These are phyloP conservation scores for Clonostachys byssicola DNA, from an alignment of 2,329 filamentous ascomycete genomes.

Conservation along the genomic window DNA sequence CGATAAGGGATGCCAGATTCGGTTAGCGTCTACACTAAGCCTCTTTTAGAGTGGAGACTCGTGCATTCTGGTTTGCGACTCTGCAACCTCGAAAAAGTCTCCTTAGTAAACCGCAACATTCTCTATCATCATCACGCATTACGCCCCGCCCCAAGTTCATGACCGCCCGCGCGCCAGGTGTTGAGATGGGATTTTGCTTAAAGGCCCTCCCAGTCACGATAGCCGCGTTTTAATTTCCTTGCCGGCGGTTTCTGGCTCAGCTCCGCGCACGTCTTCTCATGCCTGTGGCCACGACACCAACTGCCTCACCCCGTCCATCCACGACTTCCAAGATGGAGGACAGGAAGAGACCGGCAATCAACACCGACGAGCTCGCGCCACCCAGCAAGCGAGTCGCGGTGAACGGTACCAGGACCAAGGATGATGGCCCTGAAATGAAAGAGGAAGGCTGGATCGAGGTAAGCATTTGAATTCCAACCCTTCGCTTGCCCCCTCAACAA, in stretches of 20 bases:
- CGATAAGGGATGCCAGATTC: slow-evolving; percentile 10
- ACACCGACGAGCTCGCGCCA: slow-evolving; percentile 78
- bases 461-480: slow-evolving; percentile 36
- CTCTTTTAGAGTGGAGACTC: slow-evolving; percentile 23
- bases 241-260: slow-evolving; percentile 1
- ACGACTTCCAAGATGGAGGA: slow-evolving; percentile 97
- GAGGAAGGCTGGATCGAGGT: slow-evolving; percentile 62
- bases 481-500: background rate
- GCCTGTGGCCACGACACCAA: slow-evolving; percentile 75
- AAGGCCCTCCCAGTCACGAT: slow-evolving; percentile 10
- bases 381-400: slow-evolving; percentile 89
- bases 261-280: slow-evolving; percentile 59
- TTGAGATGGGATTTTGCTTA: slow-evolving; percentile 27
- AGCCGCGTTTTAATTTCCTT: background rate
- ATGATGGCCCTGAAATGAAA: slow-evolving; percentile 50
- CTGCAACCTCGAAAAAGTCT: slow-evolving; percentile 39
- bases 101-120: slow-evolving; percentile 25
- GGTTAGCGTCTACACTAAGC: slow-evolving; percentile 27
- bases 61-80: slow-evolving; percentile 30
- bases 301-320: slow-evolving; percentile 70
- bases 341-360: slow-evolving; percentile 90
- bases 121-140: slow-evolving; percentile 24
- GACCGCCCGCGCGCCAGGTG: slow-evolving; percentile 22
- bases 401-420: slow-evolving; percentile 65
- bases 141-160: slow-evolving; percentile 25